Conservation (phyloP, 495 filamentous ascomycete species). For the Pseudoneurospora amorphoporcata region DNA sequence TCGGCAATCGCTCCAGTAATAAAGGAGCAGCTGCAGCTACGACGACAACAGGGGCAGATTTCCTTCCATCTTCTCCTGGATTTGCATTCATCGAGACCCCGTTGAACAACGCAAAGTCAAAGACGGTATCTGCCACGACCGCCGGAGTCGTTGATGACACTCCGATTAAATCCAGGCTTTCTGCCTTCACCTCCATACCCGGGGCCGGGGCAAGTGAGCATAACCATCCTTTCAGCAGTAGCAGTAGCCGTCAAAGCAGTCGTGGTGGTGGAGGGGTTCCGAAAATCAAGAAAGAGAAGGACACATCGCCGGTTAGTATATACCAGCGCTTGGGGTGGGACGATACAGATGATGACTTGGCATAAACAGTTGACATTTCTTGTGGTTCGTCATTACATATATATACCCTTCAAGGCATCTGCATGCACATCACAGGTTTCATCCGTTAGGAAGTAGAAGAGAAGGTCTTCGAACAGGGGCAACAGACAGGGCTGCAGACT, state of each 20-base stretch:
- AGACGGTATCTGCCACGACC: background rate
- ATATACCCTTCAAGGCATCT: background rate
- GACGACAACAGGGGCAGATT: slow-evolving; percentile 19
- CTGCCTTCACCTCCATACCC: background rate
- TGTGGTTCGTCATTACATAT: background rate
- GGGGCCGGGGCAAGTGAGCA: background rate
- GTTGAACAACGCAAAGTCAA: slow-evolving; percentile 12
- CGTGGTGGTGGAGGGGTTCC: background rate
- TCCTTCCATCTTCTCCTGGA: slow-evolving; percentile 31
- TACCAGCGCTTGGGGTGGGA: slow-evolving; percentile 74
- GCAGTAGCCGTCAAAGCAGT: background rate
- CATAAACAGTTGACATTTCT: background rate
- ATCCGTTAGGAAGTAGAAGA: background rate
- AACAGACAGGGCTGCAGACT: background rate
- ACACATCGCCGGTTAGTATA: slow-evolving; percentile 32
- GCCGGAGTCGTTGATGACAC: slow-evolving; percentile 27
- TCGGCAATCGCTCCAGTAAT: slow-evolving; percentile 4
- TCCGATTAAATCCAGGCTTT: slow-evolving; percentile 26
- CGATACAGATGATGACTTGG: slow-evolving; percentile 20
- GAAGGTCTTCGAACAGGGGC: background rate
- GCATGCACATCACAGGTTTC: background rate
- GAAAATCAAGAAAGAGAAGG: slow-evolving; percentile 15
- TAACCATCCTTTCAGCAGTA: background rate
- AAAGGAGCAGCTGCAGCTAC: slow-evolving; percentile 7
- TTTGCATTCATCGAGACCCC: slow-evolving; percentile 29